A percentile compares a stretch with the other conserved stretches of the same genome.
These are phyloP conservation scores for Talinum fruticosum DNA, from an alignment of 148 eudicot species.

Conservation along the genomic window DNA sequence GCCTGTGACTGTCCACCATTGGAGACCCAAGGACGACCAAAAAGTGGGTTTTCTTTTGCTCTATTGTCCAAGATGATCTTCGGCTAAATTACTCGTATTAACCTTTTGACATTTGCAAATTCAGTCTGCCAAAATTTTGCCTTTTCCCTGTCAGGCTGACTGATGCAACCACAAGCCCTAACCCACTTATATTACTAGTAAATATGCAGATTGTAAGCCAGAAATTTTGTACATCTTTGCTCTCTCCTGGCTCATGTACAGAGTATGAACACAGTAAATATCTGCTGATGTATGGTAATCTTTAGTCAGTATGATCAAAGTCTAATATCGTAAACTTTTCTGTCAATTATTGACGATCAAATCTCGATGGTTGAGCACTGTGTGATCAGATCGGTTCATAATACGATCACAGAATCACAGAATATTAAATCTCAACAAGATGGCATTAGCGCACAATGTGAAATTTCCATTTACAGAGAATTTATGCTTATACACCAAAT, in stretches of 20 bases:
- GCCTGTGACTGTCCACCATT: background rate
- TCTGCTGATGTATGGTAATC: slow-evolving; percentile 6
- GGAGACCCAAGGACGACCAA: background rate
- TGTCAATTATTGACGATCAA: background rate
- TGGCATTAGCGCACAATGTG: too few species aligned
- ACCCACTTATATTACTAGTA: too few species aligned
- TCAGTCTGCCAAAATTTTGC: too few species aligned
- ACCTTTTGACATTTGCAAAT: background rate
- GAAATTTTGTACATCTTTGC: slow-evolving; percentile 1
- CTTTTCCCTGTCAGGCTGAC: slow-evolving; percentile 7
- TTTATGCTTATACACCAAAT: background rate
- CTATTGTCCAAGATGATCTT: background rate
- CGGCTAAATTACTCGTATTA: background rate
- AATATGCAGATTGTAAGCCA: background rate
- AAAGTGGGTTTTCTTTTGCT: background rate
- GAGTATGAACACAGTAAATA: background rate
- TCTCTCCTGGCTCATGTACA: background rate
- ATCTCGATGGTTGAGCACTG: background rate
- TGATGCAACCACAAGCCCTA: background rate
- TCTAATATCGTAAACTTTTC: background rate
- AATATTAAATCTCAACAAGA: too few species aligned
- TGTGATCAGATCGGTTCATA: too few species aligned
- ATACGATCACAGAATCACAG: too few species aligned
- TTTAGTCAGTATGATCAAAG: background rate
- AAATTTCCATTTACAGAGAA: too few species aligned